phyloP scores from a whole-genome alignment of 768 basidiomycete species.

The Psilocybe azurescens region DNA sequence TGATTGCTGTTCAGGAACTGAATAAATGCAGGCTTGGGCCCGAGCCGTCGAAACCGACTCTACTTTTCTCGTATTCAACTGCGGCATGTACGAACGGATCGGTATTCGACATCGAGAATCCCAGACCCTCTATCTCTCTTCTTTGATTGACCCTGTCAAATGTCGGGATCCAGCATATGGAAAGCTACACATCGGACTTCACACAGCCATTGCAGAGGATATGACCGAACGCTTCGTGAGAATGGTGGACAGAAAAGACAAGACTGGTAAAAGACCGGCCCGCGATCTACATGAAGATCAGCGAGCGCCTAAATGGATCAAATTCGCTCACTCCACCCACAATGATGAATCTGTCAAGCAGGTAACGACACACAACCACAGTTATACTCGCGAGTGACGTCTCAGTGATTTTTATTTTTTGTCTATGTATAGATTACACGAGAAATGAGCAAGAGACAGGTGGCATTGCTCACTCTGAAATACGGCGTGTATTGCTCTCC shows the following conservation, averaged over 20 bases:
- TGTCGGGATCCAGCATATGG: constrained; percentile 6
- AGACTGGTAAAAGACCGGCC: background rate
- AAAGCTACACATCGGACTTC: constrained; percentile 19
- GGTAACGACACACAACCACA: too few species aligned
- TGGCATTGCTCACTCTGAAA: constrained; percentile 6
- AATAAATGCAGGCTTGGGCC: constrained; percentile 5
- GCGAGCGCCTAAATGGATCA: background rate
- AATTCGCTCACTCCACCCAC: background rate
- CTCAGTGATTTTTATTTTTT: background rate
- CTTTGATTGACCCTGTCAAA: constrained; percentile 11
- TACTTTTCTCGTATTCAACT: constrained; percentile 13
- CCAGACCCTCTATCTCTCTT: constrained; percentile 8
- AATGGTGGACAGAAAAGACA: background rate
- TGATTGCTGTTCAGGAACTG: background rate
- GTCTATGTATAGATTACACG: background rate
- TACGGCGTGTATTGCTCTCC: constrained; percentile 14
- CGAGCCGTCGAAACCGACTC: constrained; percentile 3
- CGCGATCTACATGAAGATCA: background rate
- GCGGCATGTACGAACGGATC: constrained; percentile 13
- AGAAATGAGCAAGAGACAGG: background rate
- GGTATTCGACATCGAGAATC: constrained; percentile 12
- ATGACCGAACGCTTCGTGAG: background rate
- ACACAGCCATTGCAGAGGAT: constrained; percentile 12
- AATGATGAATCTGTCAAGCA: background rate
- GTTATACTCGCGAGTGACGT: too few species aligned